Conservation (phyloP, 2,329 filamentous ascomycete species). For the Arthroderma sp. region DNA sequence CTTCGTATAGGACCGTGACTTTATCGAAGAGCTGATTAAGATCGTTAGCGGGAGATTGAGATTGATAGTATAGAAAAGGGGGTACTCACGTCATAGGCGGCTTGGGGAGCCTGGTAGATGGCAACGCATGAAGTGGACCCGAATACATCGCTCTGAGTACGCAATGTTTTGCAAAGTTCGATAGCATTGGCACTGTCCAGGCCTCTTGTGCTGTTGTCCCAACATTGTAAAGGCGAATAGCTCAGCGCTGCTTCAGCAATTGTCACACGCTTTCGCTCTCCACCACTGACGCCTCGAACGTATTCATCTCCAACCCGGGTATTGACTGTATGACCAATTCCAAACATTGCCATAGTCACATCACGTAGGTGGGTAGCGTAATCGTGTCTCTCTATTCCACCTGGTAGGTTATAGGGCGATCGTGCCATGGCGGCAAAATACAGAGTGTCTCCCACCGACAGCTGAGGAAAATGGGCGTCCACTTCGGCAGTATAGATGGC, state of each 20-base stretch:
- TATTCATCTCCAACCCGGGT: constrained; percentile 79
- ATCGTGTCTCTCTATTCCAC: constrained; percentile 30
- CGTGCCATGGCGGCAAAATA: constrained; percentile 75
- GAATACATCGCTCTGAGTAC: constrained; percentile 71
- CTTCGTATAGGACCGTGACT: constrained; percentile 65
- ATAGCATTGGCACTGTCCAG: constrained; percentile 55
- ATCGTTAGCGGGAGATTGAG: not conserved
- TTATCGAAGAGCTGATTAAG: constrained; percentile 57
- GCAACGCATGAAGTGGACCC: constrained; percentile 73
- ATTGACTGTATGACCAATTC: constrained; percentile 69
- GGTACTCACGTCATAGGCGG: constrained; percentile 45
- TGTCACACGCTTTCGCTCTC: constrained; percentile 65
- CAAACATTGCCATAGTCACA: constrained; percentile 33
- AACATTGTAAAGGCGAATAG: constrained; percentile 56
- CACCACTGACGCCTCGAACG: constrained; percentile 66
- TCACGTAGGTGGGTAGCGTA: constrained; percentile 31
- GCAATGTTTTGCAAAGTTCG: constrained; percentile 54
- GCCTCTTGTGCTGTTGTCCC: constrained; percentile 62
- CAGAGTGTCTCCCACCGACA: constrained; percentile 78
- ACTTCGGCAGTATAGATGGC: constrained; percentile 78
- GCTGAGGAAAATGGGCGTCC: constrained; percentile 68
- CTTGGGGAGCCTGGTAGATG: constrained; percentile 73
- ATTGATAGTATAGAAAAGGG: not conserved
- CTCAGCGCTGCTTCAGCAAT: constrained; percentile 74
- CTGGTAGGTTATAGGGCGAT: constrained; percentile 58